Base-by-base conservation (phyloP, 2,329 filamentous ascomycete genomes). In the Bipolaris oryzae region DNA sequence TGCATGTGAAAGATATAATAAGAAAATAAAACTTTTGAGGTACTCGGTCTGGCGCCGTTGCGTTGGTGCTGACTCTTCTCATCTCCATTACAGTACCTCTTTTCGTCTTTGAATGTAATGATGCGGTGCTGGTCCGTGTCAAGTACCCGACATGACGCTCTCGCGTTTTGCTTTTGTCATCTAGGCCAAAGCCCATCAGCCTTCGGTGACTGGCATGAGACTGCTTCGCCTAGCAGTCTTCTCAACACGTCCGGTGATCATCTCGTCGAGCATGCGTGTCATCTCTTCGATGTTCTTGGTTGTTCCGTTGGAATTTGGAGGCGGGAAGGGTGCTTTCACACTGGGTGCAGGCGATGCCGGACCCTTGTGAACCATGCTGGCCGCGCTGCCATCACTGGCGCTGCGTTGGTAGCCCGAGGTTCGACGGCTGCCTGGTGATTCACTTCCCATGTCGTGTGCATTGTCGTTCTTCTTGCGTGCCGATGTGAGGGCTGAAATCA, bases 231-330 rank as follows among this genome's bases (percentile, higher is more conserved):
- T 46, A 87, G 84, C 48, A 88, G 89, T 63, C 55, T 66, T 65
- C 84, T 68, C 89, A 50, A 96, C 89, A 53, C 91, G 87, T 71
- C 89, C 55, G 90, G 87, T 90, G 57, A 97, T 95, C 94, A 98
- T 97, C 77, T 96, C 92, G 69, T 98, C 94, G 23, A 97, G 84
- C 80, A 97, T 92, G 68, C 88, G 87, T 64, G 91, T 96, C 87
- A 97, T 93, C 76, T 96, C 93, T 67, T 96, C 92, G 33, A 95
- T 89, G 64, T 90, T 91, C 79, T 82, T 84, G 50, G 83, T 83
- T 45, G 74, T 66, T 64, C 74, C 65, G 9, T 63, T 61, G n/a
- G 54, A 58, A 7, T 62, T 47, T 31, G 66, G 52, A 20, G 66
- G 51, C 21, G 68, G 66, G 7, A 54, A 54, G 7, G 50, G 50